Base-by-base conservation (phyloP, 1,284 basidiomycete genomes). In the Ceratobasidium theobromae region DNA sequence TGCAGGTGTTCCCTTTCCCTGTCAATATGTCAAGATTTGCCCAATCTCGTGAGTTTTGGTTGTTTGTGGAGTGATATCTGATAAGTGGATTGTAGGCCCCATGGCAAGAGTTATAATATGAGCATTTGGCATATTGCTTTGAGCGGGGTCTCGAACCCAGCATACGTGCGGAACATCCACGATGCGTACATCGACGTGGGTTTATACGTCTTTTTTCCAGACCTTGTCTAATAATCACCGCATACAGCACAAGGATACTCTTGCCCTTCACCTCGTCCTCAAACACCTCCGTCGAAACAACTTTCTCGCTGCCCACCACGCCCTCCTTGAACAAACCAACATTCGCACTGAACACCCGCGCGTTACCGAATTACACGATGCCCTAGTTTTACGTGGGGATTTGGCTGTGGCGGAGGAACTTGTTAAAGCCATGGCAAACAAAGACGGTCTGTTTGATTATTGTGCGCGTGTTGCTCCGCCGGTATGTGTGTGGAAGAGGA, bases 261-360 rank as follows among this genome's bases (percentile, higher is more conserved):
- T 80, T 12, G 81, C 85, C 14, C 78, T 91, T 54, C 82, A 85
- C 33, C 85, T 88, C 70, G 81, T 91, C 27, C 81, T 93, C 65
- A 93, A 92, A 71, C 87, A 92, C 72, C 83, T 93, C 38, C 85
- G 91, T 49, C 85, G 89, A 74, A 82, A 88, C 33, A 85, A 88
- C 16, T 82, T 91, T 57, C 78, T 91, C 41, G 81, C 85, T 0
- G 84, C 89, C 0, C 91, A 84, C 72, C 79, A 82, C 53, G 76
- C 82, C 27, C 84, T 91, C 57, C 77, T 89, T 28, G 74, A 80
- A 16, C 81, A 83, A 33, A 81, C 85, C 3, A 80, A 81, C 12
- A 73, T 86, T 6, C 79, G 81, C 62, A 76, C 87, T 16, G 91
- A 93, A 72, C 87, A 91, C 69, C 87, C 90, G 1, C 78, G 88